These are phyloP conservation scores for Theobroma cacao DNA, from an alignment of 345 rosid genomes.

Conservation along the genomic window DNA sequence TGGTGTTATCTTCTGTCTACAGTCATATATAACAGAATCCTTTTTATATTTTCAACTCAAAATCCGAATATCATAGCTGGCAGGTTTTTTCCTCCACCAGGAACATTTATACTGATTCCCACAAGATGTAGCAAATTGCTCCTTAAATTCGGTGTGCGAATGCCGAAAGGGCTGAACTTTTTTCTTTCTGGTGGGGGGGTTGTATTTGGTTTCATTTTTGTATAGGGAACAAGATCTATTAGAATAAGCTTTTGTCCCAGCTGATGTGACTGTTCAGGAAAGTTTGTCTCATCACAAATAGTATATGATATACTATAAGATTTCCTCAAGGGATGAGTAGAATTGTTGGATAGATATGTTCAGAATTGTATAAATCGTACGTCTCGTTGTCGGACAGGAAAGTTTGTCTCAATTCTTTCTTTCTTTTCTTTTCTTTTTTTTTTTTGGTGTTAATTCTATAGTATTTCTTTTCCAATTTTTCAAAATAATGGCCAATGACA, in stretches of 20 bases:
- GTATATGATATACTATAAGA: not conserved
- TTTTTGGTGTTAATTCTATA: not conserved
- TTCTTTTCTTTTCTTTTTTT: no score
- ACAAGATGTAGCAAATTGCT: no score
- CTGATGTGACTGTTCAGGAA: not conserved
- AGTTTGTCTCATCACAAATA: not conserved
- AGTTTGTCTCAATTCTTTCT: no score
- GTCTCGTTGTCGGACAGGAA: not conserved
- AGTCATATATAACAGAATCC: not conserved
- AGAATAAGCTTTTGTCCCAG: not conserved
- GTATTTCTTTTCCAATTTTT: not conserved
- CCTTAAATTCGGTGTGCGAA: no score
- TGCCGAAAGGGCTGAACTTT: no score
- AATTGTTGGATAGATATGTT: not conserved
- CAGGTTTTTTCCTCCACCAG: no score
- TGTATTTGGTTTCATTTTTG: slow-evolving; percentile 2
- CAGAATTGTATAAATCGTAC: not conserved
- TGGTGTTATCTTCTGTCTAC: not conserved
- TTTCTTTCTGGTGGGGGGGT: not conserved
- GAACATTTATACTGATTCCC: no score
- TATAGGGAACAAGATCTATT: not conserved
- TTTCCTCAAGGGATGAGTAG: not conserved
- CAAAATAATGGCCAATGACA: not conserved
- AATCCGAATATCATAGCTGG: no score
- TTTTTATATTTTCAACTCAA: no score